Conservation (phyloP, 1,284 basidiomycete genomes). For the Leccinum holopus region DNA sequence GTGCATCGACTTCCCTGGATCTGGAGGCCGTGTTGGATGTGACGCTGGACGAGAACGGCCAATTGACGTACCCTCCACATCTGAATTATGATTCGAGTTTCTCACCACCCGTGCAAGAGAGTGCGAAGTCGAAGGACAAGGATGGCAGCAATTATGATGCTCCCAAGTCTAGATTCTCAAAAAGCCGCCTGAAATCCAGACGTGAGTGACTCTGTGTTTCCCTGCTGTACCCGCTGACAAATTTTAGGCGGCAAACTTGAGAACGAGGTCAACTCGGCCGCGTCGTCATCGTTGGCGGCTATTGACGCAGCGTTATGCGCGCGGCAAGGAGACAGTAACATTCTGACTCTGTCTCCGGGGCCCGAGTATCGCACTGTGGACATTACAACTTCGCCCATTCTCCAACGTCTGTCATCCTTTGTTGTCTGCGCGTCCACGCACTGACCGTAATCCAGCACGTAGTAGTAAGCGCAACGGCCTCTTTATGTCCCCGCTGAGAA, state of each 20-base stretch:
- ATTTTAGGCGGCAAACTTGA: background rate
- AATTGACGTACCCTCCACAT: conserved; percentile 4
- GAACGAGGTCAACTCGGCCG: background rate
- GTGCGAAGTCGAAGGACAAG: conserved; percentile 3
- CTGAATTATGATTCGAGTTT: conserved; percentile 1
- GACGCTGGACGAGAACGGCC: background rate
- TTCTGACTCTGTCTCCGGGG: conserved; percentile 8
- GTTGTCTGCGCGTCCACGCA: background rate
- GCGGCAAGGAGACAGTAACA: conserved; percentile 1
- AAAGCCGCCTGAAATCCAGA: conserved; percentile 2
- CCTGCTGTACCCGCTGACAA: conserved; percentile 3
- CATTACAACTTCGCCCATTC: conserved; percentile 3
- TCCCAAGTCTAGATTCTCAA: conserved; percentile 1
- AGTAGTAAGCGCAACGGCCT: conserved; percentile 12
- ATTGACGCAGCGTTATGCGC: conserved; percentile 6
- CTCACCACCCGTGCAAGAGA: background rate
- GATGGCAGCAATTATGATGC: background rate
- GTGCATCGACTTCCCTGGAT: conserved; percentile 13
- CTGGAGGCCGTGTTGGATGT: conserved; percentile 16
- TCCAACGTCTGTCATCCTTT: conserved; percentile 6
- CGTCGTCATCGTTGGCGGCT: conserved; percentile 12
- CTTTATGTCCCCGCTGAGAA: conserved; percentile 15
- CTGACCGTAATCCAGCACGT: conserved; percentile 9
- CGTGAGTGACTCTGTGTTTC: conserved; percentile 4
- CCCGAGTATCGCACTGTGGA: conserved; percentile 6